These are phyloP conservation scores for Boletus smithii DNA, from an alignment of 1,284 basidiomycete genomes.

Conservation along the genomic window DNA sequence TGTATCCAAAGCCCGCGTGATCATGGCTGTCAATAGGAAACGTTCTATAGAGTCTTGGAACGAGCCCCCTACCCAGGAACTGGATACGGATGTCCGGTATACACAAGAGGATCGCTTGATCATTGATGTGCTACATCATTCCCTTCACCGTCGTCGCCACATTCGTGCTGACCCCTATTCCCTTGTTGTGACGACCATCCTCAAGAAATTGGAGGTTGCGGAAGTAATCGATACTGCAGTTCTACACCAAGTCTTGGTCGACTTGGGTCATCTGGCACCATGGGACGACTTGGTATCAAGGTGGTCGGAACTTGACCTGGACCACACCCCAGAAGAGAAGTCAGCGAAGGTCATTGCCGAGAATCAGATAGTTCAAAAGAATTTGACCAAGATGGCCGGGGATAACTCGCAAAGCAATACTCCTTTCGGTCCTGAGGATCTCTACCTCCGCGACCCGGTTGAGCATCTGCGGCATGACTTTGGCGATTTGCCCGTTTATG, in stretches of 20 bases:
- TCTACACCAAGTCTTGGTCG: constrained; percentile 50
- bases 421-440: constrained; percentile 53
- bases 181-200: constrained; percentile 51
- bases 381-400: constrained; percentile 13
- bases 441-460: constrained; percentile 55
- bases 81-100: constrained; percentile 44
- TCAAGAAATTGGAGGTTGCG: constrained; percentile 51
- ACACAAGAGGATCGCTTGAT: constrained; percentile 60
- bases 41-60: constrained; percentile 35
- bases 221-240: constrained; percentile 39
- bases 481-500: constrained; percentile 77
- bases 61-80: constrained; percentile 32
- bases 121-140: constrained; percentile 62
- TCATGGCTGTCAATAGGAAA: constrained; percentile 37
- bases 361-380: constrained; percentile 36
- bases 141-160: constrained; percentile 55
- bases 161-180: constrained; percentile 67
- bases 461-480: constrained; percentile 82
- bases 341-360: constrained; percentile 31
- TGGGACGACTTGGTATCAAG: constrained; percentile 65
- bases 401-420: constrained; percentile 10
- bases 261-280: constrained; percentile 68
- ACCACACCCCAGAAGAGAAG: constrained; percentile 36
- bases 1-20: constrained; percentile 48
- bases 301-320: constrained; percentile 33